Evolutionary conservation across 2,329 filamentous ascomycete genomes (phyloP), one percentile per base, ranked within the genome.

Genomic region (Alternaria arborescens): DNA sequence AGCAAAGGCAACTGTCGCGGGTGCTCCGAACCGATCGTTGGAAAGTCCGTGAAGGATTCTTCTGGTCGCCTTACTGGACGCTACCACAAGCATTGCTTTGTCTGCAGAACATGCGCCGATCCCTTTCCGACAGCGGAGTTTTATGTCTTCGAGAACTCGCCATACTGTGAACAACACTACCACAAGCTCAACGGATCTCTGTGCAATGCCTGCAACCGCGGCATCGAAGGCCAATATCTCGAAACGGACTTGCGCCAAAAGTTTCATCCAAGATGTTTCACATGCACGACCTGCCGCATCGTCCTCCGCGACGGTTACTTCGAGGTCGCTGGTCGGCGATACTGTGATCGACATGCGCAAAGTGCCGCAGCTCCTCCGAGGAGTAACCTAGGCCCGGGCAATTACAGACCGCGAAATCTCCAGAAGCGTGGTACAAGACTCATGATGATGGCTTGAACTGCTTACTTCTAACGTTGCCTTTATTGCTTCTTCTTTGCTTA

Each of bases 11-110:
- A 87, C 64, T 99, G 95, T 82, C 92, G 93, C 72, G 91, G 92
- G 1, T 99, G 95, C 78, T 84, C 87, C 4, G 82, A 90, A 46
- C 82, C 85, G 7, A 98, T 99, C 70, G 87, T 88, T 44, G 94
- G 93, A 20, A 98, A 97, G 80, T 97, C 93, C 1, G 89, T 99
- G 59, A 97, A 94, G 34, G 97, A 93, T 14, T 93, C 93, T 0
- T 95, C 97, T 71, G 95, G 95, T 16, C 89, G 94, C 24, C 83
- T 99, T 24, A 97, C 92, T 0, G 95, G 95, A 10, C 90, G 93
- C 65, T 99, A 97, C 78, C 95, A 99, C 83, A 97, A 96, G 78
- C 87, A 90, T 5, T 99, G 94, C 68, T 98, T 99, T 75, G 91
- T 94, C 11, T 99, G 95, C 84, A 87, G 88, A 5, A 93, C 91